Base-by-base conservation (phyloP, 2,329 filamentous ascomycete genomes). In the Cytospora chrysosperma region DNA sequence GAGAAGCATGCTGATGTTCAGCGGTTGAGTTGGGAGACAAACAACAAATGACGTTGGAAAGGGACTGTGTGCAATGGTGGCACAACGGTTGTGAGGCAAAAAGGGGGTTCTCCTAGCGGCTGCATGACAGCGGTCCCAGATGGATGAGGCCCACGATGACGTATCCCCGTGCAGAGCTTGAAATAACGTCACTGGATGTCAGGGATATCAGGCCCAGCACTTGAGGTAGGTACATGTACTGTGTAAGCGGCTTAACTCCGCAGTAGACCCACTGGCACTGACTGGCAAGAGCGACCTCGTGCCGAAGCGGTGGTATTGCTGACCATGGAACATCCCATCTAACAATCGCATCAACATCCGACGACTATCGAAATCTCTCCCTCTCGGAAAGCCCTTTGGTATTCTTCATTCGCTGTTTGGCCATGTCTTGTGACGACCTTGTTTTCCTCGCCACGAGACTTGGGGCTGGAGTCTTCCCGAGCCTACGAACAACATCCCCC, bases 341-440 rank as follows among this genome's bases (percentile, higher is more conserved):
- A 49, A 54, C n/a, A 26, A 26, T 54, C 51, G 50, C 37, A 47
- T 43, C 4, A 55, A 37, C 47, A 52, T 51, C 21, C 27, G 47
- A 34, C 43, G 43, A 21, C n/a, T 47, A 47, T 47, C 43, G 10
- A 47, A 47, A 21, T 47, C n/a, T 47, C 9, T 47, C 24, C 43
- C n/a, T 15, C 24, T 24, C 9, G 49, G 58, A 52, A 54, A 54
- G n/a, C n/a, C n/a, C n/a, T n/a, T n/a, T n/a, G n/a, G n/a, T n/a
- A n/a, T n/a, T 54, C 58, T 26, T 51, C 28, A 30, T 47, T 50
- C 43, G 59, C 34, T 40, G 51, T 51, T 27, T 52, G 54, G 51
- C 54, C 32, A 54, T 59, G 50, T 30, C 21, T 40, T 60, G 32
- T 47, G 51, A 54, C 51, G 54, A 27, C 59, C 51, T 61, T 24